Base-by-base conservation (phyloP, 106 monocot species). In the Iris macrosiphon region DNA sequence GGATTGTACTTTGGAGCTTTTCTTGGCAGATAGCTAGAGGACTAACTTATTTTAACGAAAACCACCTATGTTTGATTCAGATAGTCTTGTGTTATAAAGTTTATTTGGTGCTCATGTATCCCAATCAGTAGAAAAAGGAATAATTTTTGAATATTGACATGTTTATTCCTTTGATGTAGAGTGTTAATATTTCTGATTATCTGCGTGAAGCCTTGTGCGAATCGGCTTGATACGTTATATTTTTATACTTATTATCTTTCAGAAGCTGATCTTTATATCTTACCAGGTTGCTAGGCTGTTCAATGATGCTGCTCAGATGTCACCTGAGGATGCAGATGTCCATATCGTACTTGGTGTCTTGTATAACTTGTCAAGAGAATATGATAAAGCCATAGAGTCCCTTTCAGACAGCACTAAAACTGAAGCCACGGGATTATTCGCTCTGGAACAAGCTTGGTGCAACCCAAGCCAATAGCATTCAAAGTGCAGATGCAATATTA, bases 381-480 rank as follows among this genome's bases (percentile, higher is more conserved):
- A 96, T 77, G 96, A 96, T 40, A 89, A 66, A 74, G 94, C 94
- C 33, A 85, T 95, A 61, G 57, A 60, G 34, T 67, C 76, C n/a
- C 4, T 96, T 96, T 64, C 41, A 83, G 56, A 83, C 61, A 40
- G 89, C 96, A 45, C 65, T 96, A 55, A 80, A 96, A 45, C 79
- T 96, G 44, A 90, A 86, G 55, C 90, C 96, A 40, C 85, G 55
- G 40, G 96, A 96, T 68, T 96, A 96, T 68, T 96, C 96, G 72
- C 72, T 96, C 17, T 96, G 96, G 96, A 96, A 96, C 60, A 96
- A 96, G 61, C 90, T 96, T 61, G 96, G 96, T 65, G 96, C 96
- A 52, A 96, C 96, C 23, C 85, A 90, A 90, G 96, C 96, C 40
- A 96, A 96, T 54, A 96, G 96, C 55, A 60, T 87, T 60, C 96